A percentile compares a stretch with the other conserved stretches of the same genome.
Conservation (phyloP, 129 eudicot species). For the Ambrosia trifida region DNA sequence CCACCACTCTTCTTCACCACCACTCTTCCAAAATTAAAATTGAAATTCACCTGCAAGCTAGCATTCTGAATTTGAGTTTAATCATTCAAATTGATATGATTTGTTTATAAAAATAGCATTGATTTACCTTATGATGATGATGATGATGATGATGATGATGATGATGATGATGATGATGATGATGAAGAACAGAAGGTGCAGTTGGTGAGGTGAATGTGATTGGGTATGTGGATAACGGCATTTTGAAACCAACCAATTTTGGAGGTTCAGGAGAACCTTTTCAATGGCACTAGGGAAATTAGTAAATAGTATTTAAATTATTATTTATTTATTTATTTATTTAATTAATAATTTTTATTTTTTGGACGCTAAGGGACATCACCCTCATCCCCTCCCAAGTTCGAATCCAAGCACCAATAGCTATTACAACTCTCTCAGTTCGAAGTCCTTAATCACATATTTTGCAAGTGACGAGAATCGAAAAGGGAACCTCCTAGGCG, state of each 20-base stretch:
- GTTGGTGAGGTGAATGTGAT: conserved; percentile 32
- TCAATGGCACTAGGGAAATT: background rate
- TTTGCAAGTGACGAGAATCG: too few relatives aligned
- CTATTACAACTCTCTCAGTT: too few relatives aligned
- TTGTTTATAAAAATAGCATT: background rate
- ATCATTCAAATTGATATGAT: background rate
- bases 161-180: conserved; percentile 12
- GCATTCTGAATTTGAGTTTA: conserved; percentile 21
- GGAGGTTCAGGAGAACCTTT: conserved; percentile 6
- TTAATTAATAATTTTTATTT: too few relatives aligned
- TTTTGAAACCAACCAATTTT: conserved; percentile 46
- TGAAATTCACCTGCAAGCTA: conserved; percentile 32
- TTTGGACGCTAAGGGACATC: too few relatives aligned
- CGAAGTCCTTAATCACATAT: too few relatives aligned
- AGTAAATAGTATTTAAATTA: too few relatives aligned
- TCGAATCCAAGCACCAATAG: too few relatives aligned
- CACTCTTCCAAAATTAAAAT: conserved; percentile 17
- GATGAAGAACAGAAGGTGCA: conserved; percentile 26
- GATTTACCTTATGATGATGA: conserved; percentile 24
- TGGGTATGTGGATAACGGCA: conserved; percentile 61
- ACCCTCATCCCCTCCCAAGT: too few relatives aligned
- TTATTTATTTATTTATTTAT: too few relatives aligned
- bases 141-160: conserved; percentile 27
- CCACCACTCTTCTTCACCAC: conserved; percentile 22
- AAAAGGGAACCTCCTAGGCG: too few relatives aligned